Conservation (phyloP, 2,329 filamentous ascomycete genomes). For the Amphichorda felina region DNA sequence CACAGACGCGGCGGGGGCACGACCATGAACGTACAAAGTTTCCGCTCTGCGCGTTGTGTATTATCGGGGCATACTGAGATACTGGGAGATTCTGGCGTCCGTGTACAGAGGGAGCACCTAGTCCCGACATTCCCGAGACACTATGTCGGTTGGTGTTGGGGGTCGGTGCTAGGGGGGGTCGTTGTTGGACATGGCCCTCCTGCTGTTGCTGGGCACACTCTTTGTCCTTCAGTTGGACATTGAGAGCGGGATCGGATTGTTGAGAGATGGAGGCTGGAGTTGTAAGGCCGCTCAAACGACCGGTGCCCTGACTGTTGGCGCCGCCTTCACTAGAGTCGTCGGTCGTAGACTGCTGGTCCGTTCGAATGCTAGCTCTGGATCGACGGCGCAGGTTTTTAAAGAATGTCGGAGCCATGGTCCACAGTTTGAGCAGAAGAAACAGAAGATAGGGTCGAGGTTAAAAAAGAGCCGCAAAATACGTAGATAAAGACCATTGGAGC, state of each 20-base stretch:
- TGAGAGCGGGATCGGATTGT: conserved; percentile 51
- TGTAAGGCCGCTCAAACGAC: conserved; percentile 55
- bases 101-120: conserved; percentile 41
- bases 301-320: conserved; percentile 42
- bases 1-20: no score
- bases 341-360: conserved; percentile 40
- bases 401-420: conserved; percentile 5
- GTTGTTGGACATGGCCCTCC: conserved; percentile 4
- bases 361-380: conserved; percentile 63
- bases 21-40: conserved; percentile 3
- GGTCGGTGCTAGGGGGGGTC: conserved; percentile 24
- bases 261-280: conserved; percentile 65
- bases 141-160: conserved; percentile 46
- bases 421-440: background rate
- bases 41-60: conserved; percentile 41
- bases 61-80: conserved; percentile 70
- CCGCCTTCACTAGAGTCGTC: conserved; percentile 48
- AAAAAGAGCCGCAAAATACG: no score
- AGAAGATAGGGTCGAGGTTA: no score
- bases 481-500: no score
- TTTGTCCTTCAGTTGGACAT: conserved; percentile 49
- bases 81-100: conserved; percentile 47
- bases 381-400: conserved; percentile 63
- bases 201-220: conserved; percentile 10
- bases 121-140: conserved; percentile 50